Conservation (phyloP, 805 yeast species). For the Kuraishia hungarica region DNA sequence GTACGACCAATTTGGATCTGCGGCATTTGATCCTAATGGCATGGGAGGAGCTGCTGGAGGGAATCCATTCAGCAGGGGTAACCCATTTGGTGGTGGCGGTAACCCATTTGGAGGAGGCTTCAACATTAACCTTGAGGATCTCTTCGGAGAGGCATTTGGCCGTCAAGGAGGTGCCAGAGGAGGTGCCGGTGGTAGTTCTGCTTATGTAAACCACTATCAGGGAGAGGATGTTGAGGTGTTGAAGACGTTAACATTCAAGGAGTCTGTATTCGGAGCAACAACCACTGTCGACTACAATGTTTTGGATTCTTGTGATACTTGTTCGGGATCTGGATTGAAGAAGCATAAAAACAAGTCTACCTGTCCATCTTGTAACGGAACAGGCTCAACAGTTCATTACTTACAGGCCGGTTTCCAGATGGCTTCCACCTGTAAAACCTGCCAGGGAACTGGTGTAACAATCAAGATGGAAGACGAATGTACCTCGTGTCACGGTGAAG, state of each 20-base stretch:
- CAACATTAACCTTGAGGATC: constrained; percentile 49
- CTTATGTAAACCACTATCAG: constrained; percentile 65
- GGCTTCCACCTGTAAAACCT: constrained; percentile 84
- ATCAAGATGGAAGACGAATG: constrained; percentile 67
- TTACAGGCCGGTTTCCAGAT: constrained; percentile 93
- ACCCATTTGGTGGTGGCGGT: constrained; percentile 25
- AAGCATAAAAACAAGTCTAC: constrained; percentile 64
- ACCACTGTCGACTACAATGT: constrained; percentile 64
- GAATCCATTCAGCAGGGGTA: constrained; percentile 37
- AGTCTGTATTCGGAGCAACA: constrained; percentile 74
- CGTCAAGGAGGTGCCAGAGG: constrained; percentile 28
- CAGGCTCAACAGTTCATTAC: constrained; percentile 82
- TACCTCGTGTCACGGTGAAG: constrained; percentile 79
- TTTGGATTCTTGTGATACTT: constrained; percentile 66
- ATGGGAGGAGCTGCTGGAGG: constrained; percentile 43
- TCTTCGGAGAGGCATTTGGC: constrained; percentile 33
- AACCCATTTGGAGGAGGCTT: constrained; percentile 13
- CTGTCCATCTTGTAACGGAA: constrained; percentile 85
- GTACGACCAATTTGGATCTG: constrained; percentile 85
- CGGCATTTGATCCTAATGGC: constrained; percentile 66
- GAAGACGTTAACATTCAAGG: constrained; percentile 71
- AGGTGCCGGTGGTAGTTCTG: constrained; percentile 27
- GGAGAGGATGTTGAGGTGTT: constrained; percentile 86
- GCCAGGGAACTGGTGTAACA: constrained; percentile 84
- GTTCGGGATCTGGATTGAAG: constrained; percentile 84